phyloP scores from a whole-genome alignment of 1,139 yeast species.

The Hansenula sp. region DNA sequence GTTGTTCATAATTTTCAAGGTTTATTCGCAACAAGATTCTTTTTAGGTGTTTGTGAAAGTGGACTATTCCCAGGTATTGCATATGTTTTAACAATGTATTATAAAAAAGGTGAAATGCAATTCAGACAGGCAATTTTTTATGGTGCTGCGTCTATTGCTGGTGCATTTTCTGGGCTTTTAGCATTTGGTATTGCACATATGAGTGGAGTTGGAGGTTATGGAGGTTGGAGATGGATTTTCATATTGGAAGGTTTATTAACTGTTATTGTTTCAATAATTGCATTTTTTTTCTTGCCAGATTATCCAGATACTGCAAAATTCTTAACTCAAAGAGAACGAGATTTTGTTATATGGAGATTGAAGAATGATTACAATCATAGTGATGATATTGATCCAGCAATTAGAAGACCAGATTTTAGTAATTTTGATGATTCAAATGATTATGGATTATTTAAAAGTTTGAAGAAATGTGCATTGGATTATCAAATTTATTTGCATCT shows the following conservation, averaged over 20 bases:
- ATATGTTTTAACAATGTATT: slow-evolving; percentile 45
- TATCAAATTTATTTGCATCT: slow-evolving; percentile 18
- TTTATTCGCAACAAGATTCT: slow-evolving; percentile 41
- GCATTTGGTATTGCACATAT: slow-evolving; percentile 34
- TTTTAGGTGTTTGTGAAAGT: slow-evolving; percentile 55
- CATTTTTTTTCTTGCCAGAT: slow-evolving; percentile 66
- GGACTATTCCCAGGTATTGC: slow-evolving; percentile 49
- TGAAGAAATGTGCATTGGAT: slow-evolving; percentile 12
- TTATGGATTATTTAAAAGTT: slow-evolving; percentile 8
- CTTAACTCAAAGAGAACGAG: slow-evolving; percentile 42
- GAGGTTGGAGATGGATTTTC: slow-evolving; percentile 80
- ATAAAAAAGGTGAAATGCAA: slow-evolving; percentile 43
- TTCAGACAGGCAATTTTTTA: slow-evolving; percentile 45
- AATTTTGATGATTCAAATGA: slow-evolving; percentile 13
- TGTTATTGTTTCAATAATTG: slow-evolving; percentile 46
- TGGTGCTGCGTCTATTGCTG: slow-evolving; percentile 46
- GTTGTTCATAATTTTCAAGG: slow-evolving; percentile 38
- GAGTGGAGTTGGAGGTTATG: slow-evolving; percentile 42
- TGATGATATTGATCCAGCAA: not conserved
- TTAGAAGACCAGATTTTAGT: slow-evolving; percentile 8
- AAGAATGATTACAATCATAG: slow-evolving; percentile 22
- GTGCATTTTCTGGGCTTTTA: slow-evolving; percentile 49
- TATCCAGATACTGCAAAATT: slow-evolving; percentile 51
- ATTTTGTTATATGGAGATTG: slow-evolving; percentile 42
- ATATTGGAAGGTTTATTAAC: slow-evolving; percentile 67